phyloP scores from a whole-genome alignment of 257 asterid genomes.

The Lavandula angustifolia region DNA sequence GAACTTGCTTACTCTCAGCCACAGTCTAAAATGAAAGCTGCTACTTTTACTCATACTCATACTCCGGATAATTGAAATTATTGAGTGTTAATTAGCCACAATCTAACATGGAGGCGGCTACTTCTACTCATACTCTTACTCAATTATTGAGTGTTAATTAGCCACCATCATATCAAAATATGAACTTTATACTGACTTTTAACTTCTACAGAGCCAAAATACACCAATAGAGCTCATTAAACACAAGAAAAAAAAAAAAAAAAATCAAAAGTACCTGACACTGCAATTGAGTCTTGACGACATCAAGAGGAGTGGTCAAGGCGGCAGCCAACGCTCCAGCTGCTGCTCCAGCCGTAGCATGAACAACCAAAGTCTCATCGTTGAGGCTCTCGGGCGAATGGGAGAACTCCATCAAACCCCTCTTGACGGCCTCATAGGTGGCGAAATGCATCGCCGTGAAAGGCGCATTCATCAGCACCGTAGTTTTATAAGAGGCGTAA shows the following conservation, averaged over 20 bases:
- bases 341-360: conserved; percentile 95
- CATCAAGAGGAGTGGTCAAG: conserved; percentile 91
- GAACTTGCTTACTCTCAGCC: no score
- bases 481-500: conserved; percentile 80
- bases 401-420: conserved; percentile 66
- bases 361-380: conserved; percentile 73
- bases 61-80: no score
- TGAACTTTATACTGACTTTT: background rate
- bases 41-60: no score
- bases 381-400: conserved; percentile 61
- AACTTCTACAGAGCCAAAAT: background rate
- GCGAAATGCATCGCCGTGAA: conserved; percentile 92
- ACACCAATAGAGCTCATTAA: background rate
- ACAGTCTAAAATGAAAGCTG: no score
- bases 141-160: background rate
- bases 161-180: background rate
- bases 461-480: conserved; percentile 95
- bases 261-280: conserved; percentile 73
- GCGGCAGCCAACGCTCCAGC: conserved; percentile 93
- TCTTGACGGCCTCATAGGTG: conserved; percentile 83
- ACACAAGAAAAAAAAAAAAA: conserved; percentile 1
- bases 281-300: conserved; percentile 92
- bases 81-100: background rate
- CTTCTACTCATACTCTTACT: background rate
- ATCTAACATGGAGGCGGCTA: no score